Conservation (phyloP, 2,329 filamentous ascomycete genomes). For the Verticillium isaacii region DNA sequence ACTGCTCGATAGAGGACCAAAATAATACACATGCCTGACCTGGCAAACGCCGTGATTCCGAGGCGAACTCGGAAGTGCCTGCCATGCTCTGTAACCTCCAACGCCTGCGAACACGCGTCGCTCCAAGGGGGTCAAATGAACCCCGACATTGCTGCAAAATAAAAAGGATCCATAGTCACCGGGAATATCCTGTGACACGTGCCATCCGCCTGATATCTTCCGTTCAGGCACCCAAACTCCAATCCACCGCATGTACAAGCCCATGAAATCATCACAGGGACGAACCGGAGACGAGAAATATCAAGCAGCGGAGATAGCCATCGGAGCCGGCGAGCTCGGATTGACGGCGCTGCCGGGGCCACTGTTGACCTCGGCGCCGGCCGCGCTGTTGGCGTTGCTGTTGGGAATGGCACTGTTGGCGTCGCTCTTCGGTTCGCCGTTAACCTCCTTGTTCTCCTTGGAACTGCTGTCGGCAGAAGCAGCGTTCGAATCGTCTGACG, state of each 20-base stretch:
- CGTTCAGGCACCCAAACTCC: constrained; percentile 8
- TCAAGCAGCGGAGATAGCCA: constrained; percentile 38
- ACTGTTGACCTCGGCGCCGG: constrained; percentile 50
- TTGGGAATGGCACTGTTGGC: constrained; percentile 32
- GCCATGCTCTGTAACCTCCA: neutral
- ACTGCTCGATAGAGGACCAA: neutral
- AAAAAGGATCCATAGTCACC: neutral
- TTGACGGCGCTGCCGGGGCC: constrained; percentile 38
- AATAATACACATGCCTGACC: neutral
- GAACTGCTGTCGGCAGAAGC: constrained; percentile 49
- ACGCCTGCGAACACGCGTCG: neutral
- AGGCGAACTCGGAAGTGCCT: neutral
- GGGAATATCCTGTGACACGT: neutral
- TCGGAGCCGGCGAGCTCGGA: constrained; percentile 47
- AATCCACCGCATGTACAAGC: constrained; percentile 6
- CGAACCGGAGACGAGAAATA: neutral
- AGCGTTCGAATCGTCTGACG: constrained; percentile 40
- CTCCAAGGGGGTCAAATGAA: neutral
- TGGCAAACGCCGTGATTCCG: neutral
- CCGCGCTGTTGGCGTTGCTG: constrained; percentile 17
- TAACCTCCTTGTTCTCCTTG: constrained; percentile 59
- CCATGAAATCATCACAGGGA: neutral
- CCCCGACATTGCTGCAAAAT: neutral
- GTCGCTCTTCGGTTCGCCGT: constrained; percentile 42
- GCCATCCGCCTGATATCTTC: neutral